Evolutionary conservation across 2,329 filamentous ascomycete species (phyloP), one percentile per base, ranked within the genome.

Genomic region (Davidsoniella virescens): DNA sequence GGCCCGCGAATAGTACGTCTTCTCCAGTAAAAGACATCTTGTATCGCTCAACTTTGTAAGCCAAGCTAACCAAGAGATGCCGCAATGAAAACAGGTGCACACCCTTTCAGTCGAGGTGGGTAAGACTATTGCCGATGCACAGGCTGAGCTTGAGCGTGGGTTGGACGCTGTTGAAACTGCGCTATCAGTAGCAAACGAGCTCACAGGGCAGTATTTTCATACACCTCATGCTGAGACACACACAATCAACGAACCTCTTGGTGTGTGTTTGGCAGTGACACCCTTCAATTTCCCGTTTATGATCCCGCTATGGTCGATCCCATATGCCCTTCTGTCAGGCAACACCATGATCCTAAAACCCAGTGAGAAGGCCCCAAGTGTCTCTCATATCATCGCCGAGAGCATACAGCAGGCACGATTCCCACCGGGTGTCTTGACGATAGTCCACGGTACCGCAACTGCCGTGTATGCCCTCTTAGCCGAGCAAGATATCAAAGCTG

Each of bases 321-420:
- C 67, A 1, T 69, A 72, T 0, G 70, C 71, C 0, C 57, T 76
- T 18, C 66, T 65, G 1, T 62, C 67, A 0, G 71, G 71, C 9
- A 71, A 71, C 57, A 67, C 67, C 0, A 64, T 75, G 20, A 67
- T 76, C 2, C 54, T 75, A 14, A 76, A 77, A 59, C 65, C 66
- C 17, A 69, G 66, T 18, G 72, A 76, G 57, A 74, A 73, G 57
- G 66, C 72, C 0, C 73, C 73, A 0, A 59, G 77, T 43, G 66
- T 67, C 5, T 38, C 49, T 1, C 57, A 58, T 4, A 52, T 49
- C 10, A 54, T 67, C 0, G 64, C 64, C 1, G 75, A 75, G 26
- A 67, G 87, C n/a, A 71, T 86, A 53, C 73, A 76, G 53, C 70
- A 85, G 55, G 81, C 82, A 2, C 83, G 83, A 0, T 87, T 87